Evolutionary conservation across 2,329 filamentous ascomycete genomes (phyloP).

Genomic region (Verticillium isaacii): DNA sequence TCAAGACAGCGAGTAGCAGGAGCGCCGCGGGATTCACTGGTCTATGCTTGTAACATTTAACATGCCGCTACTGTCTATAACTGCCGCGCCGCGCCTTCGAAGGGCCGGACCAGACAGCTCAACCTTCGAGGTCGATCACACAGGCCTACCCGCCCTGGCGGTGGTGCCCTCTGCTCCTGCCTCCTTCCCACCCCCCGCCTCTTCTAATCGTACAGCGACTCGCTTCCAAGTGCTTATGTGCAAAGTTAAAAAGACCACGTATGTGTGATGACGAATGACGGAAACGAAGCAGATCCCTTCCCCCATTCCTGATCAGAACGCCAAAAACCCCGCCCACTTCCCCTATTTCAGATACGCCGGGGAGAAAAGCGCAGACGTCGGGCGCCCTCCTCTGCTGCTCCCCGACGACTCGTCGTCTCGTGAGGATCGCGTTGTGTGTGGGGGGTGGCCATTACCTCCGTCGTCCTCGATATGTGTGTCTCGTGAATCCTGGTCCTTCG

Average conservation of each 20-base stretch:
- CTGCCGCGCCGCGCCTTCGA: not conserved
- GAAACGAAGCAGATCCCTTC: conserved; percentile 1
- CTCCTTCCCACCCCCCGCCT: not conserved
- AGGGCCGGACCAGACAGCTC: not conserved
- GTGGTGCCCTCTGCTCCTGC: not conserved
- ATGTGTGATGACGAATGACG: not conserved
- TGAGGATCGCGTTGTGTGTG: not conserved
- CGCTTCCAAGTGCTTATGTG: conserved; percentile 27
- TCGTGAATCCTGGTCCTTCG: not conserved
- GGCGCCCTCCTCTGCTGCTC: not conserved
- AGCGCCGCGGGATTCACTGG: not conserved
- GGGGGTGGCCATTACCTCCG: not conserved
- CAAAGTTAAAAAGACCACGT: not conserved
- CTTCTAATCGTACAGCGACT: not conserved
- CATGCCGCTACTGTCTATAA: not conserved
- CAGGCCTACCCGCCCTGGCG: not conserved
- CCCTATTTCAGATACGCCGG: not conserved
- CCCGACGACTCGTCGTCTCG: not conserved
- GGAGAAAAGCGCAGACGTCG: not conserved
- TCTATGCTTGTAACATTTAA: not conserved
- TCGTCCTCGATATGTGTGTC: not conserved
- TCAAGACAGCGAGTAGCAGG: not conserved
- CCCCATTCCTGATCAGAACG: not conserved
- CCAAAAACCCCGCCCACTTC: conserved; percentile 1
- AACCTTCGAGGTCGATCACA: not conserved